A percentile compares a stretch with the other conserved stretches of the same genome.
phyloP scores from a whole-genome alignment of 2,329 filamentous ascomycete genomes.

The Penicillium psychrosexuale region DNA sequence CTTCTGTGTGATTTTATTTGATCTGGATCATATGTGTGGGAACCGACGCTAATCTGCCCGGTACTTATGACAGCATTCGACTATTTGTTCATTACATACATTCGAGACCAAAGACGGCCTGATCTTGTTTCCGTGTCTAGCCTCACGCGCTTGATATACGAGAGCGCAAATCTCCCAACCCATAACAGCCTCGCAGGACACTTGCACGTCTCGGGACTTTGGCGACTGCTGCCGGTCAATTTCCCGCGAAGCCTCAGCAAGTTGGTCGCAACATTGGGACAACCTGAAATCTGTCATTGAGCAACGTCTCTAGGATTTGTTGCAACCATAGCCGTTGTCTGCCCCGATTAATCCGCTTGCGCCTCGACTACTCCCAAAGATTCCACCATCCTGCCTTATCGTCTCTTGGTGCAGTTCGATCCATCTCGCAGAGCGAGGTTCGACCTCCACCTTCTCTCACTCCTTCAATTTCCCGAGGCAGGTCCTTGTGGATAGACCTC shows the following conservation, averaged over 20 bases:
- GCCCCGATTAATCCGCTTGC: not conserved
- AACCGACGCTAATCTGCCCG: not conserved
- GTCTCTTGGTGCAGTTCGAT: not conserved
- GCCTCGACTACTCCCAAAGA: not conserved
- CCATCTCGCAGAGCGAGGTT: not conserved
- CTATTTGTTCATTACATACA: not conserved
- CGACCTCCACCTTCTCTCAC: not conserved
- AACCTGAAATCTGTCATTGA: not conserved
- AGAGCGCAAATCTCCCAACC: not conserved
- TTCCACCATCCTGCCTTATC: not conserved
- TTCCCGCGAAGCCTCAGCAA: not conserved
- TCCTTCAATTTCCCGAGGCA: constrained; percentile 10
- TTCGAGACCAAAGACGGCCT: not conserved
- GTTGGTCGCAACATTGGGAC: not conserved
- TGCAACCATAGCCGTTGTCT: not conserved
- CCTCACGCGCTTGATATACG: not conserved
- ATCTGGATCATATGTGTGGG: not conserved
- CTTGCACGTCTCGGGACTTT: not conserved
- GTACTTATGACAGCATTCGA: not conserved
- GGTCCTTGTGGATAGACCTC: constrained; percentile 17
- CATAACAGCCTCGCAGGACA: not conserved
- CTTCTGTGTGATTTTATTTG: not conserved
- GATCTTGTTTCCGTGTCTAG: not conserved
- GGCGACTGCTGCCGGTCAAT: not conserved
- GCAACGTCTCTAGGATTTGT: not conserved